phyloP scores from a whole-genome alignment of 202 grass and related monocot species.

The Brachypodium distachyon region DNA sequence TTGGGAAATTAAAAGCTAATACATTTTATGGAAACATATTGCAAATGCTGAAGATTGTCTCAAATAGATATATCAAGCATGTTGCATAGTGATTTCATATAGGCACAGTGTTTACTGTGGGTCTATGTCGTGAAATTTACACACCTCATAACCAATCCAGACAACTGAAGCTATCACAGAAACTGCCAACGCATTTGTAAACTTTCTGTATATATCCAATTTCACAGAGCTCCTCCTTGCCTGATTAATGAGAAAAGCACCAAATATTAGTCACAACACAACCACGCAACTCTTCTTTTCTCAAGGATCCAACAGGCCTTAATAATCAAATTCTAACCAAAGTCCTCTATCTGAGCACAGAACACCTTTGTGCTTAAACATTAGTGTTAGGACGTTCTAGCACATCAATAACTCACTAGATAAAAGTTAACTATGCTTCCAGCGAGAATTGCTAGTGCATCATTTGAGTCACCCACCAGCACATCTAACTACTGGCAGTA shows the following conservation, averaged over 20 bases:
- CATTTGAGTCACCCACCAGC: neutral
- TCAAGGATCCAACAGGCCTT: slow-evolving; percentile 3
- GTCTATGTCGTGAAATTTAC: neutral
- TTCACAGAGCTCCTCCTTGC: slow-evolving; percentile 86
- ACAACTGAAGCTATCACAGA: slow-evolving; percentile 89
- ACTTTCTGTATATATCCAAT: slow-evolving; percentile 92
- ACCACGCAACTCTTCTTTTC: neutral
- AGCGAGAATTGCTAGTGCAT: neutral
- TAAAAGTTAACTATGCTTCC: neutral
- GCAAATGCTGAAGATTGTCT: neutral
- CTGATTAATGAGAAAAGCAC: slow-evolving; percentile 38
- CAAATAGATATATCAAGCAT: neutral
- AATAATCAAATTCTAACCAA: neutral
- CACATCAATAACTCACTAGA: slow-evolving; percentile 5
- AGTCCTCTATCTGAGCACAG: neutral
- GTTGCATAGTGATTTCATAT: neutral
- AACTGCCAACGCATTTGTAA: slow-evolving; percentile 84
- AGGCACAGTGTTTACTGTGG: neutral
- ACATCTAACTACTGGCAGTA: neutral
- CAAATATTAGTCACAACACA: slow-evolving; percentile 4
- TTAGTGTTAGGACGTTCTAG: neutral
- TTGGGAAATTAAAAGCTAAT: neutral
- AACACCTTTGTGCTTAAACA: neutral
- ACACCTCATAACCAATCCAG: slow-evolving; percentile 98
- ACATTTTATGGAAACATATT: neutral